A percentile compares a stretch with the other conserved stretches of the same genome.
These are phyloP conservation scores for Verticillium longisporum DNA, from an alignment of 2,329 filamentous ascomycete species.

Conservation along the genomic window DNA sequence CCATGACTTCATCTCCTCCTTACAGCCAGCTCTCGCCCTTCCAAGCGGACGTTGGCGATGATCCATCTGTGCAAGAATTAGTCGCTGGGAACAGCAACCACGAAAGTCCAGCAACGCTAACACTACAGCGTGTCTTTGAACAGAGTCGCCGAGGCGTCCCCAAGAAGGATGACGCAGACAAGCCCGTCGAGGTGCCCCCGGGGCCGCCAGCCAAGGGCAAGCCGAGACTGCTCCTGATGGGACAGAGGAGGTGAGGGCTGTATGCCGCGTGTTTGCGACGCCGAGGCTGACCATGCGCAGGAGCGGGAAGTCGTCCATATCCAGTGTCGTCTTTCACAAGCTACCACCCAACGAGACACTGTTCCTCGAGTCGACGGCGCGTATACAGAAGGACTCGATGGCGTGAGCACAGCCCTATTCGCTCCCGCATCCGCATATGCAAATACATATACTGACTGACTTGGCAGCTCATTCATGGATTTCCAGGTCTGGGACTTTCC, in stretches of 20 bases:
- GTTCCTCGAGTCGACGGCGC: slow-evolving; percentile 89
- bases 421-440: not conserved
- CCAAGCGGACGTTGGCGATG: slow-evolving; percentile 10
- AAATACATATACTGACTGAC: not conserved
- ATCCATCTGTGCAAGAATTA: slow-evolving; percentile 14
- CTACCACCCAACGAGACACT: slow-evolving; percentile 92
- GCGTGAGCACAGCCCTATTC: slow-evolving; percentile 54
- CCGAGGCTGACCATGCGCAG: slow-evolving; percentile 35
- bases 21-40: slow-evolving; percentile 6
- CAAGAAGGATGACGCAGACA: slow-evolving; percentile 39
- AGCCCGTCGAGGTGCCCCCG: slow-evolving; percentile 34
- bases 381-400: slow-evolving; percentile 91
- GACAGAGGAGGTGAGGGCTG: slow-evolving; percentile 72
- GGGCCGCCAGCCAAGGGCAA: slow-evolving; percentile 55
- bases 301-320: slow-evolving; percentile 97
- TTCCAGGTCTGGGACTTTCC: slow-evolving; percentile 98
- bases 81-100: slow-evolving; percentile 25
- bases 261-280: not conserved
- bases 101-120: slow-evolving; percentile 54
- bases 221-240: slow-evolving; percentile 87
- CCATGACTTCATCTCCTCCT: slow-evolving; percentile 2
- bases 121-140: slow-evolving; percentile 54
- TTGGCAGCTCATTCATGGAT: slow-evolving; percentile 87
- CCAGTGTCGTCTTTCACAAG: slow-evolving; percentile 98
- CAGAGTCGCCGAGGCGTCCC: slow-evolving; percentile 50